Conservation (phyloP, 169 alveolate genomes). For the Sarcocystis neurona region DNA sequence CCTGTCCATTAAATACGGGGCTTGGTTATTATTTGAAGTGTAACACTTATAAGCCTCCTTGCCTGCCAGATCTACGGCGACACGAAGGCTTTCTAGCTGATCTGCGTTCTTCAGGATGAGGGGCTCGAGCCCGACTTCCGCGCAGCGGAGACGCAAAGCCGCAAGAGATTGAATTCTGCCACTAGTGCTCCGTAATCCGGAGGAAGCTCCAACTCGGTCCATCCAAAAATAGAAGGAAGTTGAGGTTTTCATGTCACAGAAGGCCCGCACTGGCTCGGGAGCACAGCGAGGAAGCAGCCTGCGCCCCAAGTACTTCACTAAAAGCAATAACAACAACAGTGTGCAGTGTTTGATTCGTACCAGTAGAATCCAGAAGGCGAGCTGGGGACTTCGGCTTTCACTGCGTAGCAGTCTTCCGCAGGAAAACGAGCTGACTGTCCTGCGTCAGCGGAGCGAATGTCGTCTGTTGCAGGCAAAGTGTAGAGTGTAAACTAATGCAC, state of each 20-base stretch:
- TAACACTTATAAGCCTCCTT: not conserved
- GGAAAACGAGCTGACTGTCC: slow-evolving; percentile 85
- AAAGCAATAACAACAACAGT: not conserved
- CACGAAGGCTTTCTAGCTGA: slow-evolving; percentile 52
- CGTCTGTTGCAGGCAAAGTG: not conserved
- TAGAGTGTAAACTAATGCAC: not conserved
- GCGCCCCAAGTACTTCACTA: not conserved
- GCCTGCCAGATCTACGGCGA: slow-evolving; percentile 47
- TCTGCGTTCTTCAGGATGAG: slow-evolving; percentile 62
- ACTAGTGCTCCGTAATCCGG: not conserved
- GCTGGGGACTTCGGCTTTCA: slow-evolving; percentile 68
- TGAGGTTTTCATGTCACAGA: slow-evolving; percentile 82
- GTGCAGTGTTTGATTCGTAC: slow-evolving; percentile 44
- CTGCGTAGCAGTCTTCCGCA: slow-evolving; percentile 87
- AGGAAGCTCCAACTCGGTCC: slow-evolving; percentile 52
- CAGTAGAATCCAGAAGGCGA: slow-evolving; percentile 89
- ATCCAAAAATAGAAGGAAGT: slow-evolving; percentile 71
- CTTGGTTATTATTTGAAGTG: not conserved
- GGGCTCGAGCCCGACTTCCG: slow-evolving; percentile 75
- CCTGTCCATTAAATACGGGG: not conserved
- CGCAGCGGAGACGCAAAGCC: slow-evolving; percentile 67
- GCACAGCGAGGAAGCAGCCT: slow-evolving; percentile 86
- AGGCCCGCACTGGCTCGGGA: slow-evolving; percentile 88
- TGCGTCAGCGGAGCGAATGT: slow-evolving; percentile 5
- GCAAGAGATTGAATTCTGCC: slow-evolving; percentile 62